These are phyloP conservation scores for Stachybotrys chlorohalonatus DNA, from an alignment of 2,329 filamentous ascomycete species.

Conservation along the genomic window DNA sequence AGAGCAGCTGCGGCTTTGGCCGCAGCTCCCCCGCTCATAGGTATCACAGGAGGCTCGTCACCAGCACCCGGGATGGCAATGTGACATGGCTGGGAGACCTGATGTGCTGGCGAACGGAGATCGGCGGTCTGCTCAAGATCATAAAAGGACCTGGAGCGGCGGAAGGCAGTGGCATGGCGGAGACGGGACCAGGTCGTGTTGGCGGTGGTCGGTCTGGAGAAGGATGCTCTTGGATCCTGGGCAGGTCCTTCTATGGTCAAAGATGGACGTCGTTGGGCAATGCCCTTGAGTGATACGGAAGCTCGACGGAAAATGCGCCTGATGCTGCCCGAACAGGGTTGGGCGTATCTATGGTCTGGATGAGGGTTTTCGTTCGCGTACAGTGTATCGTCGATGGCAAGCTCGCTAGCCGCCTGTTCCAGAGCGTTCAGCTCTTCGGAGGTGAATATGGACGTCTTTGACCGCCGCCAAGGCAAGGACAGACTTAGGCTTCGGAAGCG, in stretches of 20 bases:
- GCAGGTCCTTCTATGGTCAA: conserved; percentile 21
- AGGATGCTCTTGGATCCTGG: conserved; percentile 13
- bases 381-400: conserved; percentile 21
- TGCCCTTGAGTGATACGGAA: conserved; percentile 43
- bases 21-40: conserved; percentile 48
- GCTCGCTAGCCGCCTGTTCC: conserved; percentile 19
- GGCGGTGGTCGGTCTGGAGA: conserved; percentile 32
- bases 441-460: conserved; percentile 31
- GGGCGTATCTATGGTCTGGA: conserved; percentile 13
- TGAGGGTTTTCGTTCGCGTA: conserved; percentile 13
- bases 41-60: conserved; percentile 50
- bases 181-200: conserved; percentile 42
- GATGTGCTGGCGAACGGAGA: conserved; percentile 6
- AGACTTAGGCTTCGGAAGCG: conserved; percentile 40
- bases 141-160: conserved; percentile 36
- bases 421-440: conserved; percentile 20
- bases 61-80: conserved; percentile 39
- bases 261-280: conserved; percentile 40
- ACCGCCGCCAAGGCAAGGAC: conserved; percentile 39
- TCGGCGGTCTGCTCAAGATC: conserved; percentile 26
- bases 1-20: conserved; percentile 52
- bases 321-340: conserved; percentile 23
- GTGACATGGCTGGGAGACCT: conserved; percentile 18
- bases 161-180: conserved; percentile 41
- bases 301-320: conserved; percentile 46